A percentile compares a stretch with the other conserved stretches of the same genome.
Evolutionary conservation across 495 filamentous ascomycete species (phyloP).

Genomic region (Talaromyces liani): DNA sequence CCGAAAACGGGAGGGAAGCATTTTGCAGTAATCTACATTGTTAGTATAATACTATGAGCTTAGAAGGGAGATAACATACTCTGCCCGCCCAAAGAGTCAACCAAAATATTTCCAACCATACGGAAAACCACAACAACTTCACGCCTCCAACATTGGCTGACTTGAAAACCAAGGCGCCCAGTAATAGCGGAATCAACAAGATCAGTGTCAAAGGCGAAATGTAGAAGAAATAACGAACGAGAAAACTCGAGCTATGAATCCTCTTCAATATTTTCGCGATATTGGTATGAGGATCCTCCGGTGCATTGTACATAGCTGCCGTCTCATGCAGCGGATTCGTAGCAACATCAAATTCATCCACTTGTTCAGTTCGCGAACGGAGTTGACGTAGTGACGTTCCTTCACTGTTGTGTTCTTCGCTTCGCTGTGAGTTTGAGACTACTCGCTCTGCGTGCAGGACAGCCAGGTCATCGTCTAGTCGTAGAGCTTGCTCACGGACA

Average conservation of each 20-base stretch:
- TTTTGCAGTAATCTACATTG: slow-evolving; percentile 58
- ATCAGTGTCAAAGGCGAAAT: slow-evolving; percentile 68
- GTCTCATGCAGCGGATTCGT: slow-evolving; percentile 71
- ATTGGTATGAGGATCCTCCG: slow-evolving; percentile 54
- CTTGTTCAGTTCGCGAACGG: slow-evolving; percentile 45
- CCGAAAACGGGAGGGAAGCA: slow-evolving; percentile 61
- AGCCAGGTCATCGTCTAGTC: slow-evolving; percentile 78
- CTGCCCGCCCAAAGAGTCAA: slow-evolving; percentile 79
- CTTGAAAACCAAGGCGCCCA: slow-evolving; percentile 62
- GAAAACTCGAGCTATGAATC: slow-evolving; percentile 65
- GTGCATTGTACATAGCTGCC: slow-evolving; percentile 59
- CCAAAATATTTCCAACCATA: slow-evolving; percentile 95
- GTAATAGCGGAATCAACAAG: slow-evolving; percentile 71
- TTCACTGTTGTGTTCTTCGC: slow-evolving; percentile 27
- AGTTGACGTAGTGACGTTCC: slow-evolving; percentile 33
- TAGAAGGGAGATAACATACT: slow-evolving; percentile 27
- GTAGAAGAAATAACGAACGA: slow-evolving; percentile 83
- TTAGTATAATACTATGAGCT: not conserved
- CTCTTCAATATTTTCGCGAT: slow-evolving; percentile 56
- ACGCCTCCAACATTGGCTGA: slow-evolving; percentile 70
- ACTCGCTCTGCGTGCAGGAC: slow-evolving; percentile 76
- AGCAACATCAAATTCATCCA: slow-evolving; percentile 80
- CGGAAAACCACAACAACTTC: slow-evolving; percentile 77
- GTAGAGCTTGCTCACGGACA: slow-evolving; percentile 57
- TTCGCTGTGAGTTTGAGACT: slow-evolving; percentile 49